Conservation (phyloP, 1,284 basidiomycete species). For the Inonotus hispidus region DNA sequence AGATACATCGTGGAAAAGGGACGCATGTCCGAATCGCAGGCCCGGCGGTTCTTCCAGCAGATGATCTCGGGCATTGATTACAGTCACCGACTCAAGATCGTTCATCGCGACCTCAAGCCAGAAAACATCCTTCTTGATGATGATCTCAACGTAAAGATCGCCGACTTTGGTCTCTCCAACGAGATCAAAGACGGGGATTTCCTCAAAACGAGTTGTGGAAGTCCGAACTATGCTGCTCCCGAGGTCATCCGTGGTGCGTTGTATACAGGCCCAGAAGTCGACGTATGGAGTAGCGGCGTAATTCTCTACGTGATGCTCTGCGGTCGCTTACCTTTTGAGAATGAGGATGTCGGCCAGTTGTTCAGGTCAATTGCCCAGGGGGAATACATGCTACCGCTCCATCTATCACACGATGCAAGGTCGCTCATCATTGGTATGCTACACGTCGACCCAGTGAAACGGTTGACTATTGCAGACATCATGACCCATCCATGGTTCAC, state of each 20-base stretch:
- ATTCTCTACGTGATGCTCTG: conserved; percentile 95
- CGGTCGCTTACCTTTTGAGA: conserved; percentile 90
- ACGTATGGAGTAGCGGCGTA: conserved; percentile 96
- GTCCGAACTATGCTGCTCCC: conserved; percentile 94
- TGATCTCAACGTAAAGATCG: conserved; percentile 87
- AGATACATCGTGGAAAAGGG: conserved; percentile 92
- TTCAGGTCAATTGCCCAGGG: conserved; percentile 97
- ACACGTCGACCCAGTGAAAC: conserved; percentile 86
- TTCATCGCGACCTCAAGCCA: conserved; percentile 93
- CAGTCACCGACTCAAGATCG: conserved; percentile 90
- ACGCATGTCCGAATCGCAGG: conserved; percentile 79
- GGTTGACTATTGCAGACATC: conserved; percentile 88
- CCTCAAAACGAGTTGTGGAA: conserved; percentile 90
- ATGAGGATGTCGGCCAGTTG: conserved; percentile 86
- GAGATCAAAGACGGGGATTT: conserved; percentile 95
- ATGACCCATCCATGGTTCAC: conserved; percentile 86
- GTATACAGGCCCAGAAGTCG: conserved; percentile 94
- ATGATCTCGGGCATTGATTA: conserved; percentile 95
- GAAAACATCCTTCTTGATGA: conserved; percentile 83
- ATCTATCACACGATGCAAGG: conserved; percentile 73
- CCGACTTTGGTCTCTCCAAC: conserved; percentile 92
- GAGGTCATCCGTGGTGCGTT: conserved; percentile 91
- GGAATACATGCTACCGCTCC: conserved; percentile 75
- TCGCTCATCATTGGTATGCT: conserved; percentile 84
- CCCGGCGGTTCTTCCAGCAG: conserved; percentile 92